Evolutionary conservation across 2,329 filamentous ascomycete genomes (phyloP), one percentile per base, ranked within the genome.

Genomic region (Immersiporthe knoxdaviesiana): DNA sequence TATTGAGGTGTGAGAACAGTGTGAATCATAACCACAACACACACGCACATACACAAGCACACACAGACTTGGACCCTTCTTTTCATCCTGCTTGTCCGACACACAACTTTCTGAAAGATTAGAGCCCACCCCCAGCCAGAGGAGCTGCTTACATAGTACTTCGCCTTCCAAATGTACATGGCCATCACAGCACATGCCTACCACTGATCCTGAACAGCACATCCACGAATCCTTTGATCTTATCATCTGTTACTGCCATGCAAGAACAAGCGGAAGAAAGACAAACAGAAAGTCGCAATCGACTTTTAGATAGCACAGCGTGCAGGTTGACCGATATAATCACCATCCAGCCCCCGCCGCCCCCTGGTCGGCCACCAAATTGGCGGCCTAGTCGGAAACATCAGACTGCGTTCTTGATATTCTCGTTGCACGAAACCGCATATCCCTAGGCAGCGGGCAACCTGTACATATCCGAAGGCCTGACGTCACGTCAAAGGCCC

Each of bases 61-160:
- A 8, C 35, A 35, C 4, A 35, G n/a, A n/a, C n/a, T n/a, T n/a
- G n/a, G n/a, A n/a, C 24, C 50, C n/a, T 54, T 54, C n/a, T 52
- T 52, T n/a, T n/a, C 50, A 16, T 14, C 52, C 52, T 56, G 11
- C 52, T 56, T 54, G 50, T 27, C 50, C n/a, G n/a, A 54, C n/a
- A 7, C n/a, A 41, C 32, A 41, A 10, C 21, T n/a, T 35, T 35
- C 14, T 6, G 5, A 21, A n/a, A n/a, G n/a, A n/a, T n/a, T n/a
- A n/a, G n/a, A n/a, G n/a, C n/a, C n/a, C n/a, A n/a, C n/a, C n/a
- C n/a, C n/a, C 56, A 16, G 12, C n/a, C 12, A 27, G 37, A 41
- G 24, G 18, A 59, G 16, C 11, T 59, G 56, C 56, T n/a, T 37
- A n/a, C n/a, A n/a, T n/a, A n/a, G n/a, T n/a, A 44, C 59, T 62